Evolutionary conservation across 768 basidiomycete genomes (phyloP), one percentile per base, ranked within the genome.

Genomic region (Cantharellus cinnabarinus): DNA sequence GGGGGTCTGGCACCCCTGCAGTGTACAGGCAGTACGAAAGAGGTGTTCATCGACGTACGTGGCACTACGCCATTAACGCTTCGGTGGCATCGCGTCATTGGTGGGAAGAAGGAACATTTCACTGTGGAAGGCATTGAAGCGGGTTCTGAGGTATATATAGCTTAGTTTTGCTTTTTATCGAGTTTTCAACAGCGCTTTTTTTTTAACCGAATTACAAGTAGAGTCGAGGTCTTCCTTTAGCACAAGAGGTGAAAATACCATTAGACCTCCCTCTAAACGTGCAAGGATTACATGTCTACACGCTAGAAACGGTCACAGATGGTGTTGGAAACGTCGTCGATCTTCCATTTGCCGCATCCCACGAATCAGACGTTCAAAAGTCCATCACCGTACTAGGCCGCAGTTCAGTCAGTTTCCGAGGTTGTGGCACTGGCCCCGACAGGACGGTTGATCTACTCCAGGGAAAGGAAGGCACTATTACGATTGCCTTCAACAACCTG

Each of bases 81-180:
- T 50, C 77, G 79, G 50, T 89, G 87, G 87, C 75, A 79, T 64
- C 79, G 81, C 62, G 79, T 81, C 34, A 71, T 81, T 50, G 81
- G 80, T 59, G 80, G 79, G 5, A 73, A 75, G 62, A 74, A 75
- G 58, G 86, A 91, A 65, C 73, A 77, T 51, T 85, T 85, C 62
- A 70, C 84, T 44, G 86, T 90, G 2, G 89, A 91, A 65, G 89
- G 89, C 4, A 87, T 93, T 55, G 83, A 88, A 67, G 77, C 76
- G 42, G 74, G 75, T 34, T 73, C 74, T 51, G 68, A 73, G 35
- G 68, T 67, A 35, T 35, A 61, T 35, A 41, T 39, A 29, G 44
- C 10, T 29, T 48, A 10, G 7, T 41, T 34, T 57, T 35, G 15
- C 5, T n/a, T 5, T 38, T 38, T 15, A 41, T 5, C 50, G 15